Percentiles rank a stretch among this genome's conserved stretches.
Conservation (phyloP, 192 early-diverging fungal genomes). For the Podila horticola region DNA sequence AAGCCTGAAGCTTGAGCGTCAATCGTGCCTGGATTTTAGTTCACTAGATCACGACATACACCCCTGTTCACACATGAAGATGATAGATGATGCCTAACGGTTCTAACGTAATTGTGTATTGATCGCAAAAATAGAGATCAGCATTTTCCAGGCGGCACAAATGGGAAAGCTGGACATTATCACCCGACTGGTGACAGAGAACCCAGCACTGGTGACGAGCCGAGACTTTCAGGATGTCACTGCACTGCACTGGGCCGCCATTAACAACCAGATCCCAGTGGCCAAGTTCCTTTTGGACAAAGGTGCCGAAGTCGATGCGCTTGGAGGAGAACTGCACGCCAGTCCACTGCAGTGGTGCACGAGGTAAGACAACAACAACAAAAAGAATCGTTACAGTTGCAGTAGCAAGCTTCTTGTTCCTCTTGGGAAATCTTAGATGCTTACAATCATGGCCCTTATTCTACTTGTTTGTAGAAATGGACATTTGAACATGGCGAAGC, state of each 20-base stretch:
- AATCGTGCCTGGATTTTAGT: not conserved
- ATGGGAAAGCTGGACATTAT: slow-evolving; percentile 70
- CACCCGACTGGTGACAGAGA: slow-evolving; percentile 65
- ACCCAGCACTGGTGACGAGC: slow-evolving; percentile 58
- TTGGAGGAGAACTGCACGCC: slow-evolving; percentile 81
- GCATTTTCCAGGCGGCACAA: slow-evolving; percentile 78
- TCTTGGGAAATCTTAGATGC: not conserved
- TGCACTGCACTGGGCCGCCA: slow-evolving; percentile 88
- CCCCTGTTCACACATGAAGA: not conserved
- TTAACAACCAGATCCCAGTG: slow-evolving; percentile 76
- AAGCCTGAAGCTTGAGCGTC: too few species aligned
- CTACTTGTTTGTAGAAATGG: slow-evolving; percentile 66
- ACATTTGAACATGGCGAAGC: slow-evolving; percentile 75
- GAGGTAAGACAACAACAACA: slow-evolving; percentile 61
- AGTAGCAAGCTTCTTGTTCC: too few species aligned
- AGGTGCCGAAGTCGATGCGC: slow-evolving; percentile 78
- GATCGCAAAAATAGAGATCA: slow-evolving; percentile 40
- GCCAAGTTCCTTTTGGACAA: slow-evolving; percentile 82
- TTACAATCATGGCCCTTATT: slow-evolving; percentile 1
- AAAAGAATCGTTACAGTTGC: too few species aligned
- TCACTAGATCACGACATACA: not conserved
- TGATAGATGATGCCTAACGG: not conserved
- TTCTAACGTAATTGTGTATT: not conserved
- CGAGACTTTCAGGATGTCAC: slow-evolving; percentile 77
- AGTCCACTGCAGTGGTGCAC: slow-evolving; percentile 96